Evolutionary conservation across 2,329 filamentous ascomycete species (phyloP).

Genomic region (Xylaria multiplex): DNA sequence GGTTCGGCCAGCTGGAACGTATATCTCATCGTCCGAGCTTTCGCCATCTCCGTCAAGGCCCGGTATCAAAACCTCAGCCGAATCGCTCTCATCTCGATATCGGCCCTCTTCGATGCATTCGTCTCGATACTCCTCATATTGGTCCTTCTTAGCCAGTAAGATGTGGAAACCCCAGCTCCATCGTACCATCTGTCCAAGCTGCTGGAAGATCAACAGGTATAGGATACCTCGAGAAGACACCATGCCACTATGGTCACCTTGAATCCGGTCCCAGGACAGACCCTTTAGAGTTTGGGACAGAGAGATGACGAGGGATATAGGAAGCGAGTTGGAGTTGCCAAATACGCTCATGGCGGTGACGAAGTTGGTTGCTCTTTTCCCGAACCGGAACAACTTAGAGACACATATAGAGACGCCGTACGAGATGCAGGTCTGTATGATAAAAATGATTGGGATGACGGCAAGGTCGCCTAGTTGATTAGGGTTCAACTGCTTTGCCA

Average conservation of each 20-base stretch:
- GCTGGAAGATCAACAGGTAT: constrained; percentile 96
- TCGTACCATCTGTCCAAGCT: constrained; percentile 90
- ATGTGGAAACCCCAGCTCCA: constrained; percentile 99
- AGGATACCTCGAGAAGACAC: constrained; percentile 93
- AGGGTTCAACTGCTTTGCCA: constrained; percentile 91
- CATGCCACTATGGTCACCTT: constrained; percentile 93
- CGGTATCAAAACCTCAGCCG: constrained; percentile 57
- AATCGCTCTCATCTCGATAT: constrained; percentile 60
- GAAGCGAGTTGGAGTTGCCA: constrained; percentile 97
- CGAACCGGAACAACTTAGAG: constrained; percentile 80
- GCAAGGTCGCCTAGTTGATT: constrained; percentile 90
- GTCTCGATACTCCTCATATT: constrained; percentile 72
- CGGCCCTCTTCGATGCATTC: constrained; percentile 67
- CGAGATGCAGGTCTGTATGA: constrained; percentile 87
- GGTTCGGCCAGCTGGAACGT: constrained; percentile 66
- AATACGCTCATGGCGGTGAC: constrained; percentile 97
- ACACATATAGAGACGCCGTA: constrained; percentile 79
- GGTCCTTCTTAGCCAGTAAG: constrained; percentile 84
- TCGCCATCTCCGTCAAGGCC: constrained; percentile 54
- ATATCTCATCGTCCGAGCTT: constrained; percentile 58
- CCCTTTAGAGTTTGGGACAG: constrained; percentile 91
- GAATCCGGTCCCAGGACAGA: constrained; percentile 91
- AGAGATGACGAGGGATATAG: constrained; percentile 94
- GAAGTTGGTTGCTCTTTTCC: constrained; percentile 89
- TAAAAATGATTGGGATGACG: constrained; percentile 94